Percentiles rank a stretch among this genome's conserved stretches.
Evolutionary conservation across 768 basidiomycete genomes (phyloP).

Genomic region (Amanita fuliginea): DNA sequence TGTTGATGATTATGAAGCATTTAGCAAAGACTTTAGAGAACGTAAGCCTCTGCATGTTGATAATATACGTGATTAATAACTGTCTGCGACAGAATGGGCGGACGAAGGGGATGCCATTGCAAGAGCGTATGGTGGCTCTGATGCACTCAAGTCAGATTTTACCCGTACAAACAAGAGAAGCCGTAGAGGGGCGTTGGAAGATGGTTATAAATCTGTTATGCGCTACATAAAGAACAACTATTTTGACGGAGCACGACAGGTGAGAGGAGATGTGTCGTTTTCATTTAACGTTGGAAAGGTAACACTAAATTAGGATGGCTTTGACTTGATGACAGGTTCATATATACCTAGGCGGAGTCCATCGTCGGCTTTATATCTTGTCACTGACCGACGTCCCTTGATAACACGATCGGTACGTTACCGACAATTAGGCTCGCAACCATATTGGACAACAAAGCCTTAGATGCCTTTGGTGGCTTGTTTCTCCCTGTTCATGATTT

Average conservation of each 20-base stretch:
- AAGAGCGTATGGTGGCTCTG: constrained; percentile 88
- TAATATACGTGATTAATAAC: background rate
- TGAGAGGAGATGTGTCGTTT: constrained; percentile 17
- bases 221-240: constrained; percentile 95
- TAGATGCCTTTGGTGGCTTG: constrained; percentile 79
- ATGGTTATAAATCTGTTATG: constrained; percentile 73
- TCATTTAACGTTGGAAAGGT: background rate
- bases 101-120: constrained; percentile 91
- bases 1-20: constrained; percentile 73
- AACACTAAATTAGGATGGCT: constrained; percentile 63
- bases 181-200: constrained; percentile 66
- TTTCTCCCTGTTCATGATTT: constrained; percentile 82
- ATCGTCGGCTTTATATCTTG: constrained; percentile 54
- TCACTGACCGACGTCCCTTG: constrained; percentile 75
- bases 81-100: constrained; percentile 76
- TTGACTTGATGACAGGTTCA: constrained; percentile 84
- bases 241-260: constrained; percentile 90
- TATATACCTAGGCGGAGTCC: constrained; percentile 82
- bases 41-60: constrained; percentile 37
- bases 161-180: constrained; percentile 90
- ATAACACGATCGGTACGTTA: constrained; percentile 68
- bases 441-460: background rate
- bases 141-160: constrained; percentile 93
- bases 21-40: constrained; percentile 80
- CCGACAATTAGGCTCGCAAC: background rate